phyloP scores from a whole-genome alignment of 768 basidiomycete genomes.

The Pholiota microspora region DNA sequence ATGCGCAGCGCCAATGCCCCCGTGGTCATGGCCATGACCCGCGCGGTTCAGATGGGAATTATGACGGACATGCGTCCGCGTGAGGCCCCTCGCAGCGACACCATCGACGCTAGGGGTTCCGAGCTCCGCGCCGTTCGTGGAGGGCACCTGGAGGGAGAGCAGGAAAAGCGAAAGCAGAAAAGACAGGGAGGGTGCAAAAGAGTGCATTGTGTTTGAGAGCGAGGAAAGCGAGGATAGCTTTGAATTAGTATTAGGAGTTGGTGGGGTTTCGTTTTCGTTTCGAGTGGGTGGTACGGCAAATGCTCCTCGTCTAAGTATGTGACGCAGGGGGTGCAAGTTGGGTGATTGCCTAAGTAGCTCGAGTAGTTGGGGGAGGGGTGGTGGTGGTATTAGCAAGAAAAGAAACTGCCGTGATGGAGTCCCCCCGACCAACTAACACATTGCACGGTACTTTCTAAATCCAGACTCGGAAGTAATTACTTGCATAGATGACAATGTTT shows the following conservation, averaged over 20 bases:
- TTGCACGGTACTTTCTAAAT: neutral
- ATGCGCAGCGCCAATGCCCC: neutral
- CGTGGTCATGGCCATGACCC: constrained; percentile 8
- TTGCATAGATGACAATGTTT: too few species aligned
- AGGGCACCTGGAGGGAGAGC: neutral
- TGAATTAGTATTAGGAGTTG: neutral
- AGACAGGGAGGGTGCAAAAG: constrained; percentile 21
- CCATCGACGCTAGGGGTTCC: neutral
- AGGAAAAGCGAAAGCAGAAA: constrained; percentile 14
- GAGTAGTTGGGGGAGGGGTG: too few species aligned
- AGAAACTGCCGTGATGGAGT: neutral
- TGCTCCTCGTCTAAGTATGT: neutral
- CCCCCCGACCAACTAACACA: neutral
- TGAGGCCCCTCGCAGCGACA: constrained; percentile 4
- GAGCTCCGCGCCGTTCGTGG: neutral
- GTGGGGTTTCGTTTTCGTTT: neutral
- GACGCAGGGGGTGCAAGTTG: neutral
- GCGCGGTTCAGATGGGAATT: too few species aligned
- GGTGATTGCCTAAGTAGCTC: neutral
- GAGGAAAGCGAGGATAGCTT: too few species aligned
- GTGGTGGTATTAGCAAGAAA: neutral
- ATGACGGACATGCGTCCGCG: neutral
- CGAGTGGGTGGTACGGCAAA: neutral
- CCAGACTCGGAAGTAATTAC: neutral
- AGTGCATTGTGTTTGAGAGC: constrained; percentile 17